A percentile compares a stretch with the other conserved stretches of the same genome.
Conservation (phyloP, 2,329 filamentous ascomycete species). For the Colletotrichum caudatum region DNA sequence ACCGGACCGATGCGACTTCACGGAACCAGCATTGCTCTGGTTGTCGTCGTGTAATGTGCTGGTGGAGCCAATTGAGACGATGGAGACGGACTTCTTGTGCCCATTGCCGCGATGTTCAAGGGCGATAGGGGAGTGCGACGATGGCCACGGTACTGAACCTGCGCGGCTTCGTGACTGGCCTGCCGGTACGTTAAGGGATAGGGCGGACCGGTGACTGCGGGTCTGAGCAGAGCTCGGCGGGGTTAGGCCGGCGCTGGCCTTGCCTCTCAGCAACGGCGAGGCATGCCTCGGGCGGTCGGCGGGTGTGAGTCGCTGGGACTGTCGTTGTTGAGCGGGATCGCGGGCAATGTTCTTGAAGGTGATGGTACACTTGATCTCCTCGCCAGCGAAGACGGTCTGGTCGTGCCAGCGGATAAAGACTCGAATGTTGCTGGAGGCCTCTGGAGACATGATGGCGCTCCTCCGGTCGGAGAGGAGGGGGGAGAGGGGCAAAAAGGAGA, state of each 20-base stretch:
- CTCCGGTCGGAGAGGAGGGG: constrained; percentile 34
- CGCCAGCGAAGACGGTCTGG: constrained; percentile 94
- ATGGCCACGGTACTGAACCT: constrained; percentile 62
- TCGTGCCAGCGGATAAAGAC: constrained; percentile 97
- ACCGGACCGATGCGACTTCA: constrained; percentile 61
- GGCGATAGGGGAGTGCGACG: constrained; percentile 46
- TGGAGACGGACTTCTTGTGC: constrained; percentile 83
- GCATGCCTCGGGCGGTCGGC: constrained; percentile 45
- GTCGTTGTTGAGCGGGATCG: constrained; percentile 52
- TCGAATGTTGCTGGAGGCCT: constrained; percentile 78
- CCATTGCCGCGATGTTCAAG: constrained; percentile 60
- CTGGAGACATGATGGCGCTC: constrained; percentile 60
- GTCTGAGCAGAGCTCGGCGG: constrained; percentile 56
- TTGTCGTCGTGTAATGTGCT: constrained; percentile 60
- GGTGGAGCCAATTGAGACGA: constrained; percentile 78
- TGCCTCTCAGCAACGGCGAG: constrained; percentile 59
- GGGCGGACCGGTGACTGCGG: constrained; percentile 74
- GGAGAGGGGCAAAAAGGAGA: constrained; percentile 4
- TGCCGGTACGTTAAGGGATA: constrained; percentile 71
- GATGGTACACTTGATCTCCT: constrained; percentile 94
- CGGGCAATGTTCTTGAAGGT: constrained; percentile 90
- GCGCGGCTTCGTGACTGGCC: constrained; percentile 58
- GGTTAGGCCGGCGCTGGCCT: constrained; percentile 58
- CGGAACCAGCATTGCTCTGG: constrained; percentile 56
- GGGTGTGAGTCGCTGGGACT: constrained; percentile 43